These are phyloP conservation scores for Lepraria neglecta DNA, from an alignment of 495 filamentous ascomycete species.

Conservation along the genomic window DNA sequence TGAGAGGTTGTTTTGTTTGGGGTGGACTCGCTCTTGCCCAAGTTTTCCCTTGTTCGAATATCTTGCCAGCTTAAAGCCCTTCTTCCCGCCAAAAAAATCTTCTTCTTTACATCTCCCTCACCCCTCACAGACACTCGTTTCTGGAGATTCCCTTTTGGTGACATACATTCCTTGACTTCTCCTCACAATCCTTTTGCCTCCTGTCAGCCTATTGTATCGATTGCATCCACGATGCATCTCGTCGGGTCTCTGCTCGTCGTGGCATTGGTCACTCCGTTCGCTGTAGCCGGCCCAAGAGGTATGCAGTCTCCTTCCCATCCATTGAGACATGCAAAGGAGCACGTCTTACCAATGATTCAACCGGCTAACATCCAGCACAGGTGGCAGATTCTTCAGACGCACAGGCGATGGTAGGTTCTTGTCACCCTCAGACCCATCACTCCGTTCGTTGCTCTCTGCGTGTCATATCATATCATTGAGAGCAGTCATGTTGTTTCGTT, in stretches of 20 bases:
- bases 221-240: slow-evolving; percentile 14
- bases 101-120: slow-evolving; percentile 15
- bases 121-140: slow-evolving; percentile 16
- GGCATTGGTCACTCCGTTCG: slow-evolving; percentile 7
- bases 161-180: neutral
- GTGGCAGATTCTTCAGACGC: slow-evolving; percentile 4
- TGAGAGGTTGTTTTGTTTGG: neutral
- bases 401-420: slow-evolving; percentile 4
- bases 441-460: neutral
- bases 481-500: too few species aligned
- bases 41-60: neutral
- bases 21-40: slow-evolving; percentile 3
- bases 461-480: too few species aligned
- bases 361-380: neutral
- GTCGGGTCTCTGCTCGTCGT: slow-evolving; percentile 6
- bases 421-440: too few species aligned
- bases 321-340: neutral
- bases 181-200: neutral
- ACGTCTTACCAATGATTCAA: too few species aligned
- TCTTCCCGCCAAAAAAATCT: neutral
- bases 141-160: neutral
- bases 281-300: slow-evolving; percentile 16
- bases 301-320: neutral
- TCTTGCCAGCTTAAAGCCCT: neutral
- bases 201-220: neutral